Evolutionary conservation across 2,329 filamentous ascomycete genomes (phyloP).

Genomic region (Botryotinia convoluta): DNA sequence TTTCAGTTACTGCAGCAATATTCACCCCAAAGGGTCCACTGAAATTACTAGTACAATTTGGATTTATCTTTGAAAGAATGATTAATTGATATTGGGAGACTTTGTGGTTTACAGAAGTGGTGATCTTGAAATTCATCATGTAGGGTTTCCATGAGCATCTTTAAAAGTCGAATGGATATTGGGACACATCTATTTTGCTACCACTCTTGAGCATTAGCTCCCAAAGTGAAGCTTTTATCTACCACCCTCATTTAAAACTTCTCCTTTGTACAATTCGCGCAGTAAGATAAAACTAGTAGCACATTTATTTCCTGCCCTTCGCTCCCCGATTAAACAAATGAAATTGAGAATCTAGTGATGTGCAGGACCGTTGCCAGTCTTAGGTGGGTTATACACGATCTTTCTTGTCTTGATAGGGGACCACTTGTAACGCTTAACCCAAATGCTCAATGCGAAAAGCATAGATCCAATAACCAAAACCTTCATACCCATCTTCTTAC

Average conservation of each 20-base stretch:
- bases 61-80: not conserved
- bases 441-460: conserved; percentile 84
- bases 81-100: not conserved
- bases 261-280: conserved; percentile 35
- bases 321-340: conserved; percentile 28
- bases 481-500: conserved; percentile 99
- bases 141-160: not conserved
- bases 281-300: conserved; percentile 39
- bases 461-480: conserved; percentile 76
- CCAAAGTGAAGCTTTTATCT: conserved; percentile 31
- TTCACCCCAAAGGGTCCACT: not conserved
- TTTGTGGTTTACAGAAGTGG: not conserved
- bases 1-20: conserved; percentile 23
- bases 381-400: conserved; percentile 79
- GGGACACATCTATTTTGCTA: conserved; percentile 37
- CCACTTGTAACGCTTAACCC: conserved; percentile 99
- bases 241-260: conserved; percentile 17
- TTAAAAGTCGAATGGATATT: conserved; percentile 27
- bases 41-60: not conserved
- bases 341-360: conserved; percentile 33
- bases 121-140: not conserved
- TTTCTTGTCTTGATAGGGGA: conserved; percentile 92
- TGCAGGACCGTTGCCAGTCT: conserved; percentile 13
- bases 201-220: conserved; percentile 22
- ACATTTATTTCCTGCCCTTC: conserved; percentile 33